Evolutionary conservation across 2,329 filamentous ascomycete species (phyloP), one percentile per base, ranked within the genome.

Genomic region (Berkeleyomyces rouxiae): DNA sequence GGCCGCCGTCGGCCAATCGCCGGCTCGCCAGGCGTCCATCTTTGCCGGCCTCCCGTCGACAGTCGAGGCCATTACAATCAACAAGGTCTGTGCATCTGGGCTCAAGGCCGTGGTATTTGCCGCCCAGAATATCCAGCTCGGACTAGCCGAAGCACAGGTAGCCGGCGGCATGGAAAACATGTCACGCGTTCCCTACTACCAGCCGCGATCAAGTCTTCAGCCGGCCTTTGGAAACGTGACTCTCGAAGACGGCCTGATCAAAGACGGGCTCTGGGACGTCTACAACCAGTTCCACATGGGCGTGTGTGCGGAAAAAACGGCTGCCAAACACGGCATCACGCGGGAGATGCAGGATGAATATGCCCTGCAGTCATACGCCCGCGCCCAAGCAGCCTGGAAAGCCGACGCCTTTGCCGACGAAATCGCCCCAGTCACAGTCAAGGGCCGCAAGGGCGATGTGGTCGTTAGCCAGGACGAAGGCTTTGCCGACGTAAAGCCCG

Each of bases 121-220:
- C 1, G 92, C 92, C 0, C 90, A 96, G 71, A 93, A 95, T 70
- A 96, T 97, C 68, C 89, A 96, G 74, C 82, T 99, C 9, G 92
- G 93, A 4, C 80, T 95, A 7, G 83, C 90, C 13, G 88, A 95
- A 70, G 91, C 88, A 0, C 88, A 95, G 72, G 80, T 97, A 6
- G 93, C 93, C 1, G 93, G 93, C 66, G 93, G 93, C 61, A 96
- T 99, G 88, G 93, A 99, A 77, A 96, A 89, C 74, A 99, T 99
- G 93, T 89, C 88, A 4, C 82, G 87, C 46, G 90, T 96, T 3
- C 93, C 93, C 2, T 95, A 95, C 74, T 97, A 96, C 71, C 76
- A 95, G 39, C 84, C 87, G 6, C 84, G 93, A 40, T 83, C 90
- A n/a, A 89, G 84, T 70, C 82, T 87, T 66, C 79, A 93, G 68